phyloP scores from a whole-genome alignment of 1,284 basidiomycete species.

The Cryptococcus maquisensis region DNA sequence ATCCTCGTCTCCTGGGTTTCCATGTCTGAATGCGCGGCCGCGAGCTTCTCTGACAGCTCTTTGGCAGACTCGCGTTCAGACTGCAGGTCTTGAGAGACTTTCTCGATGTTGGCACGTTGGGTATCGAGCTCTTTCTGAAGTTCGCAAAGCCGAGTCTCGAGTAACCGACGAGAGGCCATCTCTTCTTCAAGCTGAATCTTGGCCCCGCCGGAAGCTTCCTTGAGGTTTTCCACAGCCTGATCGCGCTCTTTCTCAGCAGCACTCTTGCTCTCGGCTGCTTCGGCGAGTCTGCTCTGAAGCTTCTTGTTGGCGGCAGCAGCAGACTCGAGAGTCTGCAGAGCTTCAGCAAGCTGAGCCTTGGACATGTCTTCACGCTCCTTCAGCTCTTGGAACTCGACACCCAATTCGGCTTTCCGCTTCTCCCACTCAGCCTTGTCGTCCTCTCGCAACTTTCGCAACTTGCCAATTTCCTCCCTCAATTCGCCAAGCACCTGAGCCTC shows the following conservation, averaged over 20 bases:
- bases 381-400: not conserved
- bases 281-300: conserved; percentile 3
- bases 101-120: not conserved
- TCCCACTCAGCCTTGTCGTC: conserved; percentile 6
- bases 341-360: conserved; percentile 7
- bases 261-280: conserved; percentile 2
- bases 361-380: not conserved
- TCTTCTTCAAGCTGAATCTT: conserved; percentile 10
- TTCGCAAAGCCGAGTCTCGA: conserved; percentile 1
- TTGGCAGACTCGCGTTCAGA: not conserved
- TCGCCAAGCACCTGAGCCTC: conserved; percentile 23
- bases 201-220: conserved; percentile 5
- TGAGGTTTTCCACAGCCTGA: not conserved
- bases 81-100: not conserved
- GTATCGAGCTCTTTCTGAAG: not conserved
- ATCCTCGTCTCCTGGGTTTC: conserved; percentile 9
- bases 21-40: conserved; percentile 15
- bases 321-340: conserved; percentile 3
- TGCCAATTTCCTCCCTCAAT: conserved; percentile 24
- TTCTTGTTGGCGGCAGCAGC: conserved; percentile 1
- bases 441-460: conserved; percentile 11
- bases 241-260: conserved; percentile 3
- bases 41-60: conserved; percentile 17
- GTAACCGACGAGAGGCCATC: not conserved
- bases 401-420: conserved; percentile 3